Evolutionary conservation across 805 yeast species (phyloP).

Genomic region (Suhomyces vadensis): DNA sequence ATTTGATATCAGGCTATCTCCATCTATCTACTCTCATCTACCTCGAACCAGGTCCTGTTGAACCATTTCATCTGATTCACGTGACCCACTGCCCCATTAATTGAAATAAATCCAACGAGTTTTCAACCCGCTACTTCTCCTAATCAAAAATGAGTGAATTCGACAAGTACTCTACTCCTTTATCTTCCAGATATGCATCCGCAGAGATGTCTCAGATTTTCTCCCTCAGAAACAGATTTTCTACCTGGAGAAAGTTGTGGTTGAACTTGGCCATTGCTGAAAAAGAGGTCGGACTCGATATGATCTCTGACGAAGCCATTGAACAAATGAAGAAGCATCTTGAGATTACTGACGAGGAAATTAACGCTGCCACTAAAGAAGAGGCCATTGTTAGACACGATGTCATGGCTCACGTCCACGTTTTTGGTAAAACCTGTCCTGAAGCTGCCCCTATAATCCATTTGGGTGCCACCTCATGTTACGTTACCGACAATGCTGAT

Average conservation of each 20-base stretch:
- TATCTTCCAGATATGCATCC: slow-evolving; percentile 95
- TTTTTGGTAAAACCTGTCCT: slow-evolving; percentile 89
- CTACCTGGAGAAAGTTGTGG: slow-evolving; percentile 99
- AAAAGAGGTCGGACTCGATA: slow-evolving; percentile 80
- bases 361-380: slow-evolving; percentile 82
- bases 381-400: slow-evolving; percentile 99
- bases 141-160: slow-evolving; percentile 36
- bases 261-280: slow-evolving; percentile 93
- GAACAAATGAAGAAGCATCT: slow-evolving; percentile 79
- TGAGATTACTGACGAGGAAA: slow-evolving; percentile 88
- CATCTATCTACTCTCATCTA: too few species aligned
- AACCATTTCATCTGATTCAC: too few species aligned
- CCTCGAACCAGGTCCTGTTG: too few species aligned
- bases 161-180: slow-evolving; percentile 88
- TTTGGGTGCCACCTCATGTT: slow-evolving; percentile 97
- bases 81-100: too few species aligned
- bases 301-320: slow-evolving; percentile 89
- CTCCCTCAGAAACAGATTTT: slow-evolving; percentile 89
- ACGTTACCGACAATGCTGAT: slow-evolving; percentile 97
- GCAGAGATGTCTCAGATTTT: slow-evolving; percentile 94
- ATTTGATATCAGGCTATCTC: too few species aligned
- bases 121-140: not conserved
- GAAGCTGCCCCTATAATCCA: slow-evolving; percentile 98
- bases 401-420: slow-evolving; percentile 99
- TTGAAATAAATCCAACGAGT: not conserved